Evolutionary conservation across 108 stramenopile genomes (phyloP).

Genomic region (Aurantiochytrium sp.): DNA sequence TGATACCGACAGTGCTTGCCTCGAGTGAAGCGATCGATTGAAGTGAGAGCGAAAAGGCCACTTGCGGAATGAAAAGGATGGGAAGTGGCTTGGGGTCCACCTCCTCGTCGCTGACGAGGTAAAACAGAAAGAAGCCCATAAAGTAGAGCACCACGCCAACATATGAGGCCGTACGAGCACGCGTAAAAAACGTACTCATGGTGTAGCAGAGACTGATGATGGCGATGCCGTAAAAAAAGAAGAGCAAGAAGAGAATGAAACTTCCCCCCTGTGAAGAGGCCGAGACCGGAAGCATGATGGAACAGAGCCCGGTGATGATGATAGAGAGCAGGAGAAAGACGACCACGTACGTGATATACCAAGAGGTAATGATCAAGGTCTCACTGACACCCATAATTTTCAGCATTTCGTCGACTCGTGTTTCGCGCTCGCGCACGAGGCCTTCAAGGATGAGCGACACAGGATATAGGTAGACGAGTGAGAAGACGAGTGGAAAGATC

Average conservation of each 20-base stretch:
- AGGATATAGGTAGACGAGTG: conserved; percentile 54
- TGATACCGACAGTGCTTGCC: neutral
- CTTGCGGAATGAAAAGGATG: neutral
- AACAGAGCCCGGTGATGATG: conserved; percentile 19
- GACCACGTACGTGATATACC: neutral
- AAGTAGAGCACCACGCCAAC: conserved; percentile 54
- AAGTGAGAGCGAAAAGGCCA: neutral
- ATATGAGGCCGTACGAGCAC: conserved; percentile 47
- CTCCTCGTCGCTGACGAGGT: conserved; percentile 26
- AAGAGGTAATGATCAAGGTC: neutral
- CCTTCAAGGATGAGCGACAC: conserved; percentile 37
- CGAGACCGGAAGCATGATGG: conserved; percentile 30
- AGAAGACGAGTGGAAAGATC: conserved; percentile 41
- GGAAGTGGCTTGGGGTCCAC: neutral
- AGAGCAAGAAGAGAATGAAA: conserved; percentile 34
- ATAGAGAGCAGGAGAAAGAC: neutral
- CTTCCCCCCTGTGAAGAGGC: conserved; percentile 19
- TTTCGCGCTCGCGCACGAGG: conserved; percentile 36
- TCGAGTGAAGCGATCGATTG: neutral
- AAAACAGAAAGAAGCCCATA: conserved; percentile 49
- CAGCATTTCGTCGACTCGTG: conserved; percentile 26
- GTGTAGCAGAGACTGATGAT: conserved; percentile 37
- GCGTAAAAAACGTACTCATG: conserved; percentile 28
- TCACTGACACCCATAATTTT: conserved; percentile 35
- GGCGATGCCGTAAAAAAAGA: conserved; percentile 34